A percentile compares a stretch with the other conserved stretches of the same genome.
Conservation (phyloP, 495 filamentous ascomycete species). For the Hypoxylon lienhwacheense region DNA sequence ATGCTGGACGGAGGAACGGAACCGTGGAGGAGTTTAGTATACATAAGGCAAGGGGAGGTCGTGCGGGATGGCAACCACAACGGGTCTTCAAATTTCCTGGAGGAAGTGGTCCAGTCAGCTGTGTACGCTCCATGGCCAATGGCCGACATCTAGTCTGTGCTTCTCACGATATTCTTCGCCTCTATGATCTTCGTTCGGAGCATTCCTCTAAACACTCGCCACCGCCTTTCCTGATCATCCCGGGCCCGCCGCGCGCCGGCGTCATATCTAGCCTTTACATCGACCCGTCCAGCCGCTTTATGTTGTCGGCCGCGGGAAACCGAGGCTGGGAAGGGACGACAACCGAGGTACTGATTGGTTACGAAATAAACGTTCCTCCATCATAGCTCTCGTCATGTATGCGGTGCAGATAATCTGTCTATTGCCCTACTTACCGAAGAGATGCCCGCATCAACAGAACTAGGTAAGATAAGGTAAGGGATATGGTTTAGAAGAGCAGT, state of each 20-base stretch:
- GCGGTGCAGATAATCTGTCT: too few species aligned
- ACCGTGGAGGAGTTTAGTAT: constrained; percentile 93
- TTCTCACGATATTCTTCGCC: constrained; percentile 87
- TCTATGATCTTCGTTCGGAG: constrained; percentile 83
- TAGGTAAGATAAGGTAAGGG: too few species aligned
- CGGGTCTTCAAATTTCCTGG: constrained; percentile 88
- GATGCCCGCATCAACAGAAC: too few species aligned
- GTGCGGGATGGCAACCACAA: constrained; percentile 58
- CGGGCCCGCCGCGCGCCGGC: constrained; percentile 84
- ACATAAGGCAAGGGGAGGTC: constrained; percentile 68
- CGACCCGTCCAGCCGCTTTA: constrained; percentile 84
- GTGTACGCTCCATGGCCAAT: constrained; percentile 88
- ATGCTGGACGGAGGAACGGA: constrained; percentile 87
- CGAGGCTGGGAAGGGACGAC: constrained; percentile 92
- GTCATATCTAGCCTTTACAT: constrained; percentile 82
- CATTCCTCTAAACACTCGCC: constrained; percentile 68
- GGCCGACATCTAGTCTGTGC: constrained; percentile 92
- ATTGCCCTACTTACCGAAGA: too few species aligned
- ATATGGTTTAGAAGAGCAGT: too few species aligned
- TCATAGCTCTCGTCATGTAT: too few species aligned
- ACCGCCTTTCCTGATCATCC: constrained; percentile 91
- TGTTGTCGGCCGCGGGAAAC: constrained; percentile 88
- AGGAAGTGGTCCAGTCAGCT: constrained; percentile 86
- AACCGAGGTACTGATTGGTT: constrained; percentile 90
- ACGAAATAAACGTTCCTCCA: constrained; percentile 67